Base-by-base conservation (phyloP, 768 basidiomycete genomes). In the Russula sp. region DNA sequence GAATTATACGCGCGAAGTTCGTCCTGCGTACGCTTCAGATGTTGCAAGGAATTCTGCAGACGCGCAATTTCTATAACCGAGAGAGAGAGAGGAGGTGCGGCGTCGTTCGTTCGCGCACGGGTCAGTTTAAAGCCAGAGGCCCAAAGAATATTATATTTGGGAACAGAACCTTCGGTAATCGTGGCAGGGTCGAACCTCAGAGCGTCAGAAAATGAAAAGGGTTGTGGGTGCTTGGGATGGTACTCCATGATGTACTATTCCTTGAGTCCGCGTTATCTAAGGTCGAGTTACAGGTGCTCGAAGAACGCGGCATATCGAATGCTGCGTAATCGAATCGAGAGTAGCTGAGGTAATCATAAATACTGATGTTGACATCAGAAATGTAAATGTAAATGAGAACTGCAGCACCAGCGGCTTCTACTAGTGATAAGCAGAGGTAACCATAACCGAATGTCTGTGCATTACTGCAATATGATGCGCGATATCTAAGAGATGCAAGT, bases 191-290 rank as follows among this genome's bases (percentile, higher is more conserved):
- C 88, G 57, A 93, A 77, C 18, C 74, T 75, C 35, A 82, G 74
- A 0, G 88, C 90, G 68, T 91, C 82, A 39, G 74, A 69, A 39
- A 90, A 71, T 6, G 88, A 83, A 73, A 92, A 94, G 1, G 91
- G 91, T 67, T 94, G 91, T 10, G 77, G 66, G 73, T 87, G 84
- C 47, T 81, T 83, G 40, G 88, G 86, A 52, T 67, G 76, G 73
- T 84, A 89, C 49, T 88, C 85, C 87, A 89, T 87, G 63, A 18
- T 55, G 37, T 32, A 47, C 13, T 22, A 11, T 31, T 45, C 8
- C 32, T 34, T 20, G 45, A 9, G 32, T 16, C 39, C 16, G 50
- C 7, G 32, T 47, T 13, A 34, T 51, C 51, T 35, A 16, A 44
- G 10, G 18, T n/a, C 6, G 42, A 44, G 18, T 44, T 44, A 44